Base-by-base conservation (phyloP, 176 grass and related monocot species). In the Eragrostis curvula region DNA sequence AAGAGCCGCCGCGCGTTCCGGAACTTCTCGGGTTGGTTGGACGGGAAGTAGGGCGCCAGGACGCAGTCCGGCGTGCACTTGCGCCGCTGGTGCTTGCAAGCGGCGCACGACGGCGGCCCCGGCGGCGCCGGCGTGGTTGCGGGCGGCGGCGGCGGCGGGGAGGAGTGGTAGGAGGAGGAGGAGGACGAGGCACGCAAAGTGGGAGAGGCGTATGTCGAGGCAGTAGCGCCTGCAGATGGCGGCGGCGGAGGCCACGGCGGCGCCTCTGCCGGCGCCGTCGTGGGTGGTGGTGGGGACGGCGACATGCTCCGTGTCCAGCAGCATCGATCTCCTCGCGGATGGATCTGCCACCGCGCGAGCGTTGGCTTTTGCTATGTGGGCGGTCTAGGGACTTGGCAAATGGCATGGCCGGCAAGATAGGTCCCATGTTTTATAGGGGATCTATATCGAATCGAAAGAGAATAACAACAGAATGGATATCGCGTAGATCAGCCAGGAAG, bases 51-150 rank as follows among this genome's bases (percentile, higher is more conserved):
- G 8, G 71, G 90, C 27, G 50, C 70, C 20, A 89, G 80, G 9
- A 12, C 21, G 80, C 84, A 89, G 30, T 75, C 70, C 46, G 83
- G 39, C 69, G 18, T 5, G 90, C 90, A 92, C 69, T 16, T 70
- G 7, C 79, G 86, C 5, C 90, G 86, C 67, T 72, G 79, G 69
- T 83, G 81, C 48, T 39, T 88, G 63, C 83, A 92, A 14, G 79
- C 86, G 14, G 88, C 71, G 79, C 91, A 94, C 30, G 79, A 51
- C 4, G 41, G 53, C 16, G 49, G 11, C 11, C 5, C 0, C 12
- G 66, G 9, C 28, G 42, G 2, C 5, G 21, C 6, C 59, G 32
- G 5, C 49, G 28, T 0, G 9, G 8, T 4, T 21, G 74, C 25
- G 36, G 48, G 12, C 16, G 28, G 39, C 18, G 42, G 48, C 18